Base-by-base conservation (phyloP, 805 yeast genomes). In the Helenozyma baotianmanensis region DNA sequence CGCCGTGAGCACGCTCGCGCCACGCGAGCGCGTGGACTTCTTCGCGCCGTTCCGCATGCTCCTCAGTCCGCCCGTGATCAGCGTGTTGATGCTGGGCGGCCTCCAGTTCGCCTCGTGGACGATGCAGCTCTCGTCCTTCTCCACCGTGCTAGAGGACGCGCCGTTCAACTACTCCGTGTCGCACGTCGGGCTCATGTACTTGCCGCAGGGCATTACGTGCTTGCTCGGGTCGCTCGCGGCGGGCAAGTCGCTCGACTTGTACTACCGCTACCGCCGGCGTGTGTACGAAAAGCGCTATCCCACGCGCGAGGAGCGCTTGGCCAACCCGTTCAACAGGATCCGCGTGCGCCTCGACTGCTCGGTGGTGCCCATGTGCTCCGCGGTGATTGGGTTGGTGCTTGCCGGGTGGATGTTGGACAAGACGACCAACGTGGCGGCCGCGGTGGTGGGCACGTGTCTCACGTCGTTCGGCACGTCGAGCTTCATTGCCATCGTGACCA, bases 391-490 rank as follows among this genome's bases (percentile, higher is more conserved):
- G 7, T 45, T 74, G 0, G 38, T 80, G 1, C 56, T 77, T 17
- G 82, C 72, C 54, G 95, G 94, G 1, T 86, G 95, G 95, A 74
- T 86, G 39, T 48, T 85, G 10, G 63, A 73, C 22, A 56, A 58
- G 17, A 54, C 62, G 18, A 67, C 70, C 4, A 63, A 66, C 25
- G 56, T 79, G 21, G 68, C 79, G 0, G 74, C 76, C 0, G 75
- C 83, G 5, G 58, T 85, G 11, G 68, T 84, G 1, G 61, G 74
- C 38, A 64, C 80, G 5, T 78, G 76, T 28, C 52, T 80, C 33
- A 64, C 76, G 2, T 77, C 89, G 6, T 55, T 69, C 39, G 69
- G 79, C n/a, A 65, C 80, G 4, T 71, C 80, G 43, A 73, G 76
- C 31, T 72, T 78, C 25, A 48, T 82, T 24, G 69, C 81, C 11